Percentiles rank a stretch among this genome's conserved stretches.
Evolutionary conservation across 345 rosid species (phyloP).

Genomic region (Ceriops decandra): DNA sequence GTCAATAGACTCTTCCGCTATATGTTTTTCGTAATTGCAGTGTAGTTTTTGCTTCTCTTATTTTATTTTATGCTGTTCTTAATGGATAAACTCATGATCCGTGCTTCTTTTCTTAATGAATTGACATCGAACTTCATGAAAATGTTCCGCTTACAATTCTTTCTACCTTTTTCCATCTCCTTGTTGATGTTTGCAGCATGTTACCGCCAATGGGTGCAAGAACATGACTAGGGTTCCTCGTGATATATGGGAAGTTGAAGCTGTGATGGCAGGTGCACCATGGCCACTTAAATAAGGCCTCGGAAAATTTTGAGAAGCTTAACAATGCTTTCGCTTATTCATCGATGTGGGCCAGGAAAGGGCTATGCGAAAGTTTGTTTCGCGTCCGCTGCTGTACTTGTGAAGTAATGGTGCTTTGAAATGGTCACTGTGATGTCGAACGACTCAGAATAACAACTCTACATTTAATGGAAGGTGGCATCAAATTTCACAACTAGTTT

Average conservation of each 20-base stretch:
- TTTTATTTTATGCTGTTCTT: too few relatives aligned
- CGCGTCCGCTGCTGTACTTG: too few relatives aligned
- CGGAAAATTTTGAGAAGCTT: not conserved
- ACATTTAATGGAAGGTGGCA: too few relatives aligned
- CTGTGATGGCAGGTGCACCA: constrained; percentile 79
- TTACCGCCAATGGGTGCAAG: constrained; percentile 62
- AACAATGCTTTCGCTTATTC: too few relatives aligned
- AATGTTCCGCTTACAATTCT: not conserved
- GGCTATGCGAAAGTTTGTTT: too few relatives aligned
- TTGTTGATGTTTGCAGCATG: constrained; percentile 32
- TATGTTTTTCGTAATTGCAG: not conserved
- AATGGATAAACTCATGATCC: too few relatives aligned
- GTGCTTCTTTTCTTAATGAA: not conserved
- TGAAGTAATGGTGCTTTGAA: too few relatives aligned
- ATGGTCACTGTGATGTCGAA: too few relatives aligned
- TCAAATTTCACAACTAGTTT: too few relatives aligned
- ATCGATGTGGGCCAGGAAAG: too few relatives aligned
- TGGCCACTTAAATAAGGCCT: constrained; percentile 45
- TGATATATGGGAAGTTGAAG: constrained; percentile 67
- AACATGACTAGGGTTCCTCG: constrained; percentile 83
- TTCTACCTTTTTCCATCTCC: not conserved
- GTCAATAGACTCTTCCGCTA: not conserved
- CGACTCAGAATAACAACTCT: too few relatives aligned
- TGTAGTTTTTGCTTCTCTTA: too few relatives aligned
- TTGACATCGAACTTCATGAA: not conserved